phyloP scores from a whole-genome alignment of 441 rosid genomes.

The Omphalea diandra region DNA sequence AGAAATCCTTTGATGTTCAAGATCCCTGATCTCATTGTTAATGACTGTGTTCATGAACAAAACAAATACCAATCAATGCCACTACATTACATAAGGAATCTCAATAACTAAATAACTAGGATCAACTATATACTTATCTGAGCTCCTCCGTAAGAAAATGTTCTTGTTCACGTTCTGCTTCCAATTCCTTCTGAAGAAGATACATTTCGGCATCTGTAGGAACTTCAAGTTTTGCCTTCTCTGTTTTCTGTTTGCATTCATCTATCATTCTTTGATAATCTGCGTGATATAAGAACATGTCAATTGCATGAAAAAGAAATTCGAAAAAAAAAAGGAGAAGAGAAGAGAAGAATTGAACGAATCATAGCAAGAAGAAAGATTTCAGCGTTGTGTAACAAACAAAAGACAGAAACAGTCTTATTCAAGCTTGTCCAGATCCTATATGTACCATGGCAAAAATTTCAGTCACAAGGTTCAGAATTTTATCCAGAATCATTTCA shows the following conservation, averaged over 20 bases:
- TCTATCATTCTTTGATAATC: constrained; percentile 52
- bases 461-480: neutral
- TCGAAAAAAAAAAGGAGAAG: neutral
- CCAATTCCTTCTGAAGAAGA: constrained; percentile 44
- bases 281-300: constrained; percentile 18
- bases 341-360: too few relatives aligned
- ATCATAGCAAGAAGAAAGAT: too few relatives aligned
- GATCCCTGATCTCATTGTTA: constrained; percentile 37
- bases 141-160: constrained; percentile 44
- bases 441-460: neutral
- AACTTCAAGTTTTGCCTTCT: constrained; percentile 47
- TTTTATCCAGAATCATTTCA: too few relatives aligned
- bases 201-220: constrained; percentile 39
- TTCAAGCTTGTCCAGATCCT: too few relatives aligned
- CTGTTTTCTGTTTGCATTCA: constrained; percentile 58
- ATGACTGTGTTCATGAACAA: constrained; percentile 39
- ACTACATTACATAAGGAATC: neutral
- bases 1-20: constrained; percentile 43
- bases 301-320: neutral
- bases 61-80: constrained; percentile 23
- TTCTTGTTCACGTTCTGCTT: constrained; percentile 49
- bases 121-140: constrained; percentile 45
- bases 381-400: too few relatives aligned
- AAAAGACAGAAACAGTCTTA: too few relatives aligned
- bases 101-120: neutral